These are phyloP conservation scores for Podospora anserina DNA, from an alignment of 495 filamentous ascomycete species.

Conservation along the genomic window DNA sequence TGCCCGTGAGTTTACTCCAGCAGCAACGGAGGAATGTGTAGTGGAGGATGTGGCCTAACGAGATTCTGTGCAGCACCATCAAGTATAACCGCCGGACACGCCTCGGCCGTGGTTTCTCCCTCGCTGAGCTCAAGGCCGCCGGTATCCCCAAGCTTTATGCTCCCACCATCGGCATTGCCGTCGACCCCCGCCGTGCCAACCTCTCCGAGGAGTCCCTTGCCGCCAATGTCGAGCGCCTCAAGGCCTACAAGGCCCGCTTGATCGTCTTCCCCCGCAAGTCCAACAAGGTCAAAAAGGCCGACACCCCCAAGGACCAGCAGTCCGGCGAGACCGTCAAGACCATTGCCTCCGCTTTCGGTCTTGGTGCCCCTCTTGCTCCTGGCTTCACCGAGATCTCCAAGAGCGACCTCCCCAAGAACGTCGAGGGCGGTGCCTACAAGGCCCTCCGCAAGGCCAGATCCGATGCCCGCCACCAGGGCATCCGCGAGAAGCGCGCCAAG, in stretches of 20 bases:
- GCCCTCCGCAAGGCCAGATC: constrained; percentile 80
- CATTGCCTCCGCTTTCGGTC: constrained; percentile 61
- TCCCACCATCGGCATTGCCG: constrained; percentile 90
- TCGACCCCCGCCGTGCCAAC: constrained; percentile 95
- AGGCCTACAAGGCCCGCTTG: constrained; percentile 89
- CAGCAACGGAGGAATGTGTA: neutral
- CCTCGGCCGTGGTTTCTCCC: constrained; percentile 93
- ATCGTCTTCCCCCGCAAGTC: constrained; percentile 97
- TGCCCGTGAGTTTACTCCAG: constrained; percentile 57
- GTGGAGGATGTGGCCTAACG: constrained; percentile 19
- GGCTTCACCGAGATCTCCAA: constrained; percentile 76
- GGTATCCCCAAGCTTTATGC: constrained; percentile 93
- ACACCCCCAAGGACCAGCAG: constrained; percentile 84
- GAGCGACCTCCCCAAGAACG: constrained; percentile 68
- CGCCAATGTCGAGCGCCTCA: constrained; percentile 91
- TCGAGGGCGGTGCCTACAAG: constrained; percentile 78
- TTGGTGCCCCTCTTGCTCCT: constrained; percentile 58
- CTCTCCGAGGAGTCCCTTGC: constrained; percentile 89
- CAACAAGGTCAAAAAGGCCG: constrained; percentile 85
- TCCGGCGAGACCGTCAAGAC: constrained; percentile 61
- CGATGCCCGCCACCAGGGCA: constrained; percentile 75
- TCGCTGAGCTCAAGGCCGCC: constrained; percentile 97
- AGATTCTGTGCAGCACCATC: constrained; percentile 47
- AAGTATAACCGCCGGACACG: constrained; percentile 99
- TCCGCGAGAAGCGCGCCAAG: constrained; percentile 89